phyloP scores from a whole-genome alignment of 192 early-diverging fungal species.

The Tieghemiomyces parasiticus region DNA sequence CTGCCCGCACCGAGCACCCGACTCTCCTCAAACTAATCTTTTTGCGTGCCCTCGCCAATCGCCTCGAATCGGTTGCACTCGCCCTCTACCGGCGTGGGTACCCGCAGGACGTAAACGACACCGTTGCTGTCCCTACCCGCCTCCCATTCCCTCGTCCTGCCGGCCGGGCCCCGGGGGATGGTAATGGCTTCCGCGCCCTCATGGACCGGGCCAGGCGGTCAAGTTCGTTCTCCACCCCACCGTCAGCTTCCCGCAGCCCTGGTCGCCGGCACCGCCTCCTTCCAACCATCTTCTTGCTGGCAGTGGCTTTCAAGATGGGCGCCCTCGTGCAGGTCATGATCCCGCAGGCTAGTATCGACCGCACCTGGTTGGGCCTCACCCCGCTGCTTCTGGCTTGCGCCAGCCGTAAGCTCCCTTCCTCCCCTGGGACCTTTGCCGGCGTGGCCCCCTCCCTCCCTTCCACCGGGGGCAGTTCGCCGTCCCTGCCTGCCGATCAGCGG shows the following conservation, averaged over 20 bases:
- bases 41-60: constrained; percentile 2
- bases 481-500: background rate
- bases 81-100: constrained; percentile 1
- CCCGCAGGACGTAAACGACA: background rate
- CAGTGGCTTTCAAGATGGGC: background rate
- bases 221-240: background rate
- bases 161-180: no score
- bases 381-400: background rate
- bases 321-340: constrained; percentile 3
- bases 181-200: no score
- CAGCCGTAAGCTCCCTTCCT: background rate
- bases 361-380: background rate
- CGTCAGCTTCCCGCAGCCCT: no score
- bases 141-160: background rate
- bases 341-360: background rate
- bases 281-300: background rate
- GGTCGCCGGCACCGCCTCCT: background rate
- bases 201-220: no score
- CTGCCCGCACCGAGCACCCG: background rate
- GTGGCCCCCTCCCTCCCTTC: background rate
- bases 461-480: background rate
- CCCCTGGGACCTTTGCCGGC: background rate
- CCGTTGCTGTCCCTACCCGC: background rate
- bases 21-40: background rate
- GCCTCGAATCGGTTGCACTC: constrained; percentile 4